Evolutionary conservation across 164 flowering plant genomes (phyloP), one percentile per base, ranked within the genome.

Genomic region (Paratinospora sagittata): DNA sequence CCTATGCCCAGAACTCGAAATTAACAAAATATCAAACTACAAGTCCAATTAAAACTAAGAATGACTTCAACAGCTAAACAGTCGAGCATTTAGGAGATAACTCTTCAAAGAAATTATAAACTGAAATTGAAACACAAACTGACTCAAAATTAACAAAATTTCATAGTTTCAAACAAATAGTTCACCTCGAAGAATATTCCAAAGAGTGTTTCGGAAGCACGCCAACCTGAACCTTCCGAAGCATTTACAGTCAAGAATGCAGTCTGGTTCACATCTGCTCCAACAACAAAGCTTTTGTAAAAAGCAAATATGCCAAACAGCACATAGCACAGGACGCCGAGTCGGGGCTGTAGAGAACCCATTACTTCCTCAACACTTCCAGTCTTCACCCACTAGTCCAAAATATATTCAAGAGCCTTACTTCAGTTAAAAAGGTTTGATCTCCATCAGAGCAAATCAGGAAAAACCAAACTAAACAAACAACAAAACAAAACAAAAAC

Each of bases 161-260:
- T n/a, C n/a, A n/a, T n/a, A n/a, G n/a, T n/a, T n/a, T n/a, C n/a
- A n/a, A n/a, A n/a, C n/a, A n/a, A n/a, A 62, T 4, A 66, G 47
- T 68, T 69, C 49, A 93, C 98, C 98, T 93, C 98, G 80, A 93
- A 91, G 80, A 91, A 93, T 61, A 91, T 60, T 36, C 98, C 98
- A 77, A 93, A 93, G 17, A 93, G 76, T 8, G 89, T 86, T 0
- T 88, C 80, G 17, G 98, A 91, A 30, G 92, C 90, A 24, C 39
- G 78, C 27, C 78, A 78, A 26, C 81, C 72, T 0, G 82, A 74
- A 19, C 75, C 78, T 3, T 65, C 75, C 13, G 78, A 72, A 76
- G 83, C 76, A 69, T 78, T 70, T 39, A 81, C 78, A 16, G 39
- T 27, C 21, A 81, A 67, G n/a, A 41, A 27, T 16, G 78, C 78